Base-by-base conservation (phyloP, 768 basidiomycete species). In the Floccularia luteovirens region DNA sequence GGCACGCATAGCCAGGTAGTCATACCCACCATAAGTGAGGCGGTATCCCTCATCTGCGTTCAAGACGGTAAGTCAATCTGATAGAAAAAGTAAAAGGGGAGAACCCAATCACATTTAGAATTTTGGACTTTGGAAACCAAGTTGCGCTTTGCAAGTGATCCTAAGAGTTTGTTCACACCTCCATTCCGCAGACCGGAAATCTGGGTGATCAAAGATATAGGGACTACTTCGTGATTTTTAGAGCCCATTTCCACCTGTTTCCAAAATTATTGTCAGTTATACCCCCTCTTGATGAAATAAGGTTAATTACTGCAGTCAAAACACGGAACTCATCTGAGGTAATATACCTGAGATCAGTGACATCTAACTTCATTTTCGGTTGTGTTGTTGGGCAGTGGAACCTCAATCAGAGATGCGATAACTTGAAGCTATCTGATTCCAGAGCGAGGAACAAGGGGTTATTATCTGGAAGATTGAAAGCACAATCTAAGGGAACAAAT, bases 21-120 rank as follows among this genome's bases (percentile, higher is more conserved):
- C 96, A 48, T 96, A 92, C n/a, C 96, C 96, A 24, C 96, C 96
- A 55, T 99, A 99, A 3, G 96, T 98, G 48, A 99, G 58, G 31
- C 96, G 77, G 59, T 94, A 98, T 12, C 96, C 96, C 51, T 99
- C 96, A 60, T 99, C 94, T 98, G 49, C 38, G 31, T 19, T 44
- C 14, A 23, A n/a, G 21, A 22, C 38, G n/a, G 33, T 20, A 39
- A n/a, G 31, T 40, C 23, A 21, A 38, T 31, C 28, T 17, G 32
- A 36, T 21, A 21, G 24, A 12, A 27, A 24, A 31, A 17, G 20
- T 44, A 2, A 8, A 28, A 8, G 10, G 14, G 27, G 14, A 39
- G 27, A 30, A 20, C 20, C 25, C 20, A 34, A 61, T 53, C 46
- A 98, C 94, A 98, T 71, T 90, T 92, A 3, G 88, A 69, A 52